Percentiles rank a stretch among this genome's conserved stretches.
These are phyloP conservation scores for Typha latifolia DNA, from an alignment of 176 grass and related monocot genomes.

Conservation along the genomic window DNA sequence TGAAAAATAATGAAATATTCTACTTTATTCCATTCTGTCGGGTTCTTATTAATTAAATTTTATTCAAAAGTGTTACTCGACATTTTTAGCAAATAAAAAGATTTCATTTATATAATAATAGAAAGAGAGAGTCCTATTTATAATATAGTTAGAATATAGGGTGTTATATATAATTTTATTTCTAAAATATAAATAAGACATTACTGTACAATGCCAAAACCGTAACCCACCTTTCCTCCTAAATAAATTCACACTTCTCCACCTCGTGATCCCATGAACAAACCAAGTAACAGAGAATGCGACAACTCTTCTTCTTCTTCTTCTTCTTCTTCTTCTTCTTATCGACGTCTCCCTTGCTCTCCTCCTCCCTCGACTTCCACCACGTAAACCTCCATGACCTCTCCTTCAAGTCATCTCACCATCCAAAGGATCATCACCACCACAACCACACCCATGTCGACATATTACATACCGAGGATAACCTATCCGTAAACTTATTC, in stretches of 20 bases:
- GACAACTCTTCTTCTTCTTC: constrained; percentile 24
- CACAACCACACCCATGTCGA: not conserved
- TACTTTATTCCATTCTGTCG: no score
- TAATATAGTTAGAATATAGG: no score
- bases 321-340: constrained; percentile 23
- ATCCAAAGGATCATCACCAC: not conserved
- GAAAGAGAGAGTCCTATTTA: no score
- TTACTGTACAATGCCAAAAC: no score
- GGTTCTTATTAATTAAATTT: no score
- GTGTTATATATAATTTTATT: no score
- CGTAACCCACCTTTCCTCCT: not conserved
- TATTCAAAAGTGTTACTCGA: no score
- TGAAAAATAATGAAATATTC: no score
- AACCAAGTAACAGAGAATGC: not conserved
- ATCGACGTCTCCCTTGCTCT: constrained; percentile 1
- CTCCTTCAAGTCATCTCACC: not conserved
- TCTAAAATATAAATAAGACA: no score
- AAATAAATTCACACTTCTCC: constrained; percentile 37
- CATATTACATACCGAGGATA: not conserved
- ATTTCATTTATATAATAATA: no score
- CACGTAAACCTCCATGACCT: constrained; percentile 34
- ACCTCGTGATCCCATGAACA: not conserved
- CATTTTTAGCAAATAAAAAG: no score
- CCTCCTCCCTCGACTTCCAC: constrained; percentile 35
- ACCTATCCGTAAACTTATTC: constrained; percentile 34